phyloP scores from a whole-genome alignment of 495 filamentous ascomycete genomes.

The Penicillium egyptiacum region DNA sequence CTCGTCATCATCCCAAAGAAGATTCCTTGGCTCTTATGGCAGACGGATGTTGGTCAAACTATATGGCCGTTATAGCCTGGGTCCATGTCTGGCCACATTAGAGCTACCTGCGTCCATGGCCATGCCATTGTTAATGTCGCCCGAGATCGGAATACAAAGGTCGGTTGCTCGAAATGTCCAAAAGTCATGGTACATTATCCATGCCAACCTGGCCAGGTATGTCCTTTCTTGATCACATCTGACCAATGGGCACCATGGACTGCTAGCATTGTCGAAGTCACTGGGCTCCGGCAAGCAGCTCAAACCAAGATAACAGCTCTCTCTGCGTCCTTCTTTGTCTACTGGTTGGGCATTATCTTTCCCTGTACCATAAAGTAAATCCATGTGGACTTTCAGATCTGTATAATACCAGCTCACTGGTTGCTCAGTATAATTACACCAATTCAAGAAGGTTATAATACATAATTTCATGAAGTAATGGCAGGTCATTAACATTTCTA shows the following conservation, averaged over 20 bases:
- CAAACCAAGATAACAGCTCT: background rate
- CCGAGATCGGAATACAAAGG: background rate
- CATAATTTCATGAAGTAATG: constrained; percentile 15
- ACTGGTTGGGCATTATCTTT: background rate
- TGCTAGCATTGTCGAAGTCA: background rate
- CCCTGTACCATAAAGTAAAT: background rate
- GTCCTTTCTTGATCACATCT: background rate
- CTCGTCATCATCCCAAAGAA: background rate
- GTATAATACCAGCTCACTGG: background rate
- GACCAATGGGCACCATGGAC: background rate
- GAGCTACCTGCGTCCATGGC: background rate
- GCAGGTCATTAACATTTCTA: constrained; percentile 20
- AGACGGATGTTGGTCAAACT: background rate
- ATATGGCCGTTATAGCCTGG: background rate
- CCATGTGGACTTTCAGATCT: background rate
- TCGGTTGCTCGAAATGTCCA: background rate
- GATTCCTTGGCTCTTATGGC: background rate
- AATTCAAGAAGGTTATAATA: constrained; percentile 14
- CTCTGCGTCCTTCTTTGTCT: background rate
- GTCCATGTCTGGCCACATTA: background rate
- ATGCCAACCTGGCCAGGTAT: background rate
- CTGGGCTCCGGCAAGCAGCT: background rate
- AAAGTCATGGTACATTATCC: background rate
- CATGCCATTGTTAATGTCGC: background rate
- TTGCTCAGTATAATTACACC: background rate